A percentile compares a stretch with the other conserved stretches of the same genome.
These are phyloP conservation scores for Rhytidhysteron rufulum DNA, from an alignment of 2,329 filamentous ascomycete genomes.

Conservation along the genomic window DNA sequence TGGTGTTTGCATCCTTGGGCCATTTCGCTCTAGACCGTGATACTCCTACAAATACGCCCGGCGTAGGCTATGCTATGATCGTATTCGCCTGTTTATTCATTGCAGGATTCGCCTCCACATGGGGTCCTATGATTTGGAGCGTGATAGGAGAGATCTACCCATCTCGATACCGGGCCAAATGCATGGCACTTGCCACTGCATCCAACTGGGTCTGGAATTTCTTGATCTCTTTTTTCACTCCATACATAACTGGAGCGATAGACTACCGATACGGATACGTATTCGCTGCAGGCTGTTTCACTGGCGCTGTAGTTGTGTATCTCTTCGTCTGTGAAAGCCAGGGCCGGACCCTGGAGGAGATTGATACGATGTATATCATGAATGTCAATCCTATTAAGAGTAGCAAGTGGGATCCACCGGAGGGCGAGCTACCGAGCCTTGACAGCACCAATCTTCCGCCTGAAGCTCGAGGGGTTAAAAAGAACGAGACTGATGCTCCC, in stretches of 20 bases:
- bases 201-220: conserved; percentile 45
- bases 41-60: conserved; percentile 31
- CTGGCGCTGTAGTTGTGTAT: conserved; percentile 64
- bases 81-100: conserved; percentile 68
- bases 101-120: conserved; percentile 63
- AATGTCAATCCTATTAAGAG: conserved; percentile 62
- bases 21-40: conserved; percentile 39
- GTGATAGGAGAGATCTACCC: conserved; percentile 64
- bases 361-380: conserved; percentile 69
- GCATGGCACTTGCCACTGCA: conserved; percentile 44
- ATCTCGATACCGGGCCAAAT: conserved; percentile 47
- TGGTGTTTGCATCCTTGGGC: conserved; percentile 41
- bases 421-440: conserved; percentile 28
- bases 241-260: conserved; percentile 70
- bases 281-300: conserved; percentile 68
- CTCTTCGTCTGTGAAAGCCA: conserved; percentile 75
- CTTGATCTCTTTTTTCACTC: conserved; percentile 65
- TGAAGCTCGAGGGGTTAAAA: conserved; percentile 29
- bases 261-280: conserved; percentile 73
- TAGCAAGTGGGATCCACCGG: conserved; percentile 45
- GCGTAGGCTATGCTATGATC: conserved; percentile 58
- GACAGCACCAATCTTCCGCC: conserved; percentile 32
- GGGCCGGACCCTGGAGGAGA: conserved; percentile 71
- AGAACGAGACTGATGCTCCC: conserved; percentile 25
- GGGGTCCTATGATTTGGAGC: conserved; percentile 70